Evolutionary conservation across 805 yeast genomes (phyloP).

Genomic region (Pichia gijzeniarum): DNA sequence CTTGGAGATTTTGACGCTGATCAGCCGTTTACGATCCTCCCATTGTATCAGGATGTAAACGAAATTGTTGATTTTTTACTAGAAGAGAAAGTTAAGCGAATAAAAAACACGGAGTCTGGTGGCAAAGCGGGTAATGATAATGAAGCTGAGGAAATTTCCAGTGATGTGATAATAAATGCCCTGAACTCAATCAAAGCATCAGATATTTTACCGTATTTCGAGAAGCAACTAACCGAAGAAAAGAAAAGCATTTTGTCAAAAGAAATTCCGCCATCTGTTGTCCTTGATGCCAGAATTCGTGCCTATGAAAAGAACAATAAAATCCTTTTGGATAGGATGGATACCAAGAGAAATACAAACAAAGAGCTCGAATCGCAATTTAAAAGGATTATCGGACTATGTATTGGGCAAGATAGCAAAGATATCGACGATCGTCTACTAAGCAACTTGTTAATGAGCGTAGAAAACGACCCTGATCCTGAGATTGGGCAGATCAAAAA

Average conservation of each 20-base stretch:
- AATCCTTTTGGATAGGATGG: constrained; percentile 46
- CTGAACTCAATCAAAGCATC: constrained; percentile 14
- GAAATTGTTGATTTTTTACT: constrained; percentile 10
- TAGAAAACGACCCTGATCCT: constrained; percentile 72
- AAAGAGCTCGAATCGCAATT: constrained; percentile 65
- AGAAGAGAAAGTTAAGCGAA: background rate
- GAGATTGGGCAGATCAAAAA: constrained; percentile 31
- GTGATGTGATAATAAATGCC: constrained; percentile 1
- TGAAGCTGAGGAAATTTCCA: background rate
- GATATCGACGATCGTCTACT: constrained; percentile 57
- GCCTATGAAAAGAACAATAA: constrained; percentile 73
- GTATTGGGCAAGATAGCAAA: constrained; percentile 80
- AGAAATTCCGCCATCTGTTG: constrained; percentile 40
- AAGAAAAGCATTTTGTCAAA: constrained; percentile 11
- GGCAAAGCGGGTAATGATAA: background rate
- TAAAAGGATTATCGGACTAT: constrained; percentile 79
- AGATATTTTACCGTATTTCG: constrained; percentile 9
- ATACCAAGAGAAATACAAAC: constrained; percentile 46
- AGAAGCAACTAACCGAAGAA: constrained; percentile 4
- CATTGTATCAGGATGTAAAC: constrained; percentile 51
- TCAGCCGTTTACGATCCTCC: constrained; percentile 75
- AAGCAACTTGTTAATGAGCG: constrained; percentile 83
- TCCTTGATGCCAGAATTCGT: constrained; percentile 68
- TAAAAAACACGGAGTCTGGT: background rate
- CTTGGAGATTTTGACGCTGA: constrained; percentile 75